phyloP scores from a whole-genome alignment of 768 basidiomycete species.

The Saitozyma sp. region DNA sequence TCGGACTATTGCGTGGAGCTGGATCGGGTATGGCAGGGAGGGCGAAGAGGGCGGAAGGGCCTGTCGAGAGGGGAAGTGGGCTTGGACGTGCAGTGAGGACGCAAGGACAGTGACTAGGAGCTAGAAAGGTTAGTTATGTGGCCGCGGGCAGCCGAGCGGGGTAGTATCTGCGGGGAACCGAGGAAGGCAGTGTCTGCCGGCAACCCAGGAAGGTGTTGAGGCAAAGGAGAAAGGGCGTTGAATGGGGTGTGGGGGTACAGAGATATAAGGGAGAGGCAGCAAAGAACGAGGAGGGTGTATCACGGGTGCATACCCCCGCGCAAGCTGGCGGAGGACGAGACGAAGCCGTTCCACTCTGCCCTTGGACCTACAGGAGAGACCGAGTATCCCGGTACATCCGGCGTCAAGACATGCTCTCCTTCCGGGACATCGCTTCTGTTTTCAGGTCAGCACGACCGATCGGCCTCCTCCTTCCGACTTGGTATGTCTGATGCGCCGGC shows the following conservation, averaged over 20 bases:
- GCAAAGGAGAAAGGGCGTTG: neutral
- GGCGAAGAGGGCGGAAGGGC: constrained; percentile 13
- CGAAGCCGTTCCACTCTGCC: too few relatives aligned
- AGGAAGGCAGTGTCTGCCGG: constrained; percentile 3
- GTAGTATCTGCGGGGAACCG: too few relatives aligned
- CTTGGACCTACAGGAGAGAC: constrained; percentile 22
- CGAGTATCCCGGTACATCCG: constrained; percentile 29
- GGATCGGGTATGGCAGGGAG: constrained; percentile 41
- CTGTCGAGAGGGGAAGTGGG: constrained; percentile 21
- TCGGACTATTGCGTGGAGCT: constrained; percentile 17
- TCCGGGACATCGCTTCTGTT: constrained; percentile 1
- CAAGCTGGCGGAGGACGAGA: too few relatives aligned
- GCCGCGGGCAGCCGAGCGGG: too few relatives aligned
- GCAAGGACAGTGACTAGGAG: neutral
- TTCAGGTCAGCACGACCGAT: neutral
- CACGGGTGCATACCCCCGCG: too few relatives aligned
- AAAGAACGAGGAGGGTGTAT: too few relatives aligned
- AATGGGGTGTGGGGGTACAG: neutral
- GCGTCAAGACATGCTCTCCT: constrained; percentile 36
- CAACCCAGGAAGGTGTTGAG: neutral
- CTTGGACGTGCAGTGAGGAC: constrained; percentile 11
- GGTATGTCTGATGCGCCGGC: too few relatives aligned
- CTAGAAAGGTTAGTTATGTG: neutral
- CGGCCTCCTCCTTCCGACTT: too few relatives aligned
- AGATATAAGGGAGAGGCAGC: neutral